A percentile compares a stretch with the other conserved stretches of the same genome.
Conservation (phyloP, 805 yeast species). For the Candida golubevii region DNA sequence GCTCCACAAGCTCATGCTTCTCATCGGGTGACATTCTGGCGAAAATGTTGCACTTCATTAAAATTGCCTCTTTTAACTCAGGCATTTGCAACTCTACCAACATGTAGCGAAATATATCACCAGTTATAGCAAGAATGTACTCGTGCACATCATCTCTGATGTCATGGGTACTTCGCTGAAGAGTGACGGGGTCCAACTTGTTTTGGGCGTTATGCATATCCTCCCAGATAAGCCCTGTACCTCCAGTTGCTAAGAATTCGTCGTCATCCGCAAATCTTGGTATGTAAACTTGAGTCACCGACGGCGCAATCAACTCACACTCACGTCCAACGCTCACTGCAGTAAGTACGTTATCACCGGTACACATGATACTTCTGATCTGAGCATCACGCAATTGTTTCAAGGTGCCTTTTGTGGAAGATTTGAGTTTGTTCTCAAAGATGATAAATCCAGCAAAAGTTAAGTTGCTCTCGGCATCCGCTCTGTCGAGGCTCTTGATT, state of each 20-base stretch:
- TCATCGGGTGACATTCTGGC: constrained; percentile 99
- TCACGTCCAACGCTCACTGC: constrained; percentile 92
- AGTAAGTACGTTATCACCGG: constrained; percentile 93
- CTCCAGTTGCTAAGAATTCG: constrained; percentile 13
- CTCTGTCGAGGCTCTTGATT: constrained; percentile 43
- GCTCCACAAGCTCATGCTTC: constrained; percentile 91
- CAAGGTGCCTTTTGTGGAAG: constrained; percentile 60
- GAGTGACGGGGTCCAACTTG: constrained; percentile 59
- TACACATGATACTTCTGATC: constrained; percentile 89
- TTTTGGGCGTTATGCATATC: constrained; percentile 57
- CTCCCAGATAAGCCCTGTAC: constrained; percentile 55
- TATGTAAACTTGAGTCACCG: constrained; percentile 37
- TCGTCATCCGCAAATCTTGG: constrained; percentile 52
- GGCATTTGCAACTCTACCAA: constrained; percentile 50
- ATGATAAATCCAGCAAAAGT: constrained; percentile 83
- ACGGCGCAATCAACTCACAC: constrained; percentile 58
- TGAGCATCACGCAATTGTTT: constrained; percentile 58
- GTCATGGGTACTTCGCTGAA: constrained; percentile 41
- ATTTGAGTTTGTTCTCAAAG: constrained; percentile 87
- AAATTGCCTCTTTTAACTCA: constrained; percentile 47
- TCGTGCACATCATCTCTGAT: constrained; percentile 24
- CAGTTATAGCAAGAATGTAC: constrained; percentile 81
- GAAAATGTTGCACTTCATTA: constrained; percentile 71
- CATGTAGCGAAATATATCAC: constrained; percentile 81
- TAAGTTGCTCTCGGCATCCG: constrained; percentile 62